A percentile compares a stretch with the other conserved stretches of the same genome.
Evolutionary conservation across 352 stramenopile genomes (phyloP).

Genomic region (Pythium sukuiense): DNA sequence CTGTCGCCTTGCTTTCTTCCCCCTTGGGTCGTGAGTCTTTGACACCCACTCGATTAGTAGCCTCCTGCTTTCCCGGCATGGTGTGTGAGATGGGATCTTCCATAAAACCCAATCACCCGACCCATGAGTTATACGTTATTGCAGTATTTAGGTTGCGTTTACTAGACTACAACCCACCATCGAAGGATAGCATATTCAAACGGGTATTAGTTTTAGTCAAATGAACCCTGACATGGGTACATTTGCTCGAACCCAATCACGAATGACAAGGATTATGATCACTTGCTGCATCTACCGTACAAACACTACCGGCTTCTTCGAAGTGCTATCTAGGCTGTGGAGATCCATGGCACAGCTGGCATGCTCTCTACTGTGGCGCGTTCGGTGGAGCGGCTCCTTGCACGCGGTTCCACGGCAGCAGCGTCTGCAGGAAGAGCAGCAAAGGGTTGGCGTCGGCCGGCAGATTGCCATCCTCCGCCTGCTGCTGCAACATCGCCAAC

Average conservation of each 20-base stretch:
- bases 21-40: neutral
- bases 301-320: too few relatives aligned
- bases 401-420: conserved; percentile 85
- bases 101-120: conserved; percentile 1
- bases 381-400: conserved; percentile 44
- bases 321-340: too few relatives aligned
- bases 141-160: neutral
- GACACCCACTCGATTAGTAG: conserved; percentile 19
- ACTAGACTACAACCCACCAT: neutral
- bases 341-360: too few relatives aligned
- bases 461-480: conserved; percentile 68
- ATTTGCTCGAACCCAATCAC: neutral
- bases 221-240: conserved; percentile 25
- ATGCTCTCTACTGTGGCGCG: conserved; percentile 2
- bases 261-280: neutral
- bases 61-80: neutral
- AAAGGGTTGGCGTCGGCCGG: conserved; percentile 79
- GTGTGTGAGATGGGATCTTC: neutral
- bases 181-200: neutral
- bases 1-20: neutral
- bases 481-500: conserved; percentile 56
- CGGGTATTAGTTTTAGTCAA: neutral
- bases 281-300: too few relatives aligned
- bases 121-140: conserved; percentile 8
- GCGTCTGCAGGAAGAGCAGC: conserved; percentile 82